Conservation (phyloP, 2,329 filamentous ascomycete genomes). For the Diaporthe ilicicola region DNA sequence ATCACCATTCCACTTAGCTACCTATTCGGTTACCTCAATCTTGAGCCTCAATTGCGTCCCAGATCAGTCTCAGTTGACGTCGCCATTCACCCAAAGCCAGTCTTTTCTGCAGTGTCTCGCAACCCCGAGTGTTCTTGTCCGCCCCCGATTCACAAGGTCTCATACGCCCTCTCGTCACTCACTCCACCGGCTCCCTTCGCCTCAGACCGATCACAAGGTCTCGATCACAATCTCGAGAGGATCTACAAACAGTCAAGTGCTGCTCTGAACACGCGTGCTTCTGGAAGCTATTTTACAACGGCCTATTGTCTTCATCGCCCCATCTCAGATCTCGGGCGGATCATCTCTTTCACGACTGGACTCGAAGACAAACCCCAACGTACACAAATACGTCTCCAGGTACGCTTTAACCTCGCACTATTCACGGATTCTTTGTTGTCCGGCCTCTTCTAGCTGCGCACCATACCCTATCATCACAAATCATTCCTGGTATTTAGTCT, state of each 20-base stretch:
- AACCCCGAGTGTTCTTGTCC: background rate
- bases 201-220: conserved; percentile 28
- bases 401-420: conserved; percentile 11
- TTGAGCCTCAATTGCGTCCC: conserved; percentile 8
- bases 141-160: conserved; percentile 25
- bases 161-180: conserved; percentile 36
- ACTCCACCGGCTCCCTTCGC: conserved; percentile 32
- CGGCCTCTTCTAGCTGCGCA: background rate
- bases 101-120: conserved; percentile 14
- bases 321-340: background rate
- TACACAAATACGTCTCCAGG: conserved; percentile 10
- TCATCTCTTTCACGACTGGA: background rate
- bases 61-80: conserved; percentile 7
- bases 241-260: background rate
- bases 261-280: background rate
- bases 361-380: background rate
- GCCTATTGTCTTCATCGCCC: background rate
- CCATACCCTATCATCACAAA: conserved; percentile 9
- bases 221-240: background rate
- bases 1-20: background rate
- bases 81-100: conserved; percentile 13
- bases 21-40: background rate
- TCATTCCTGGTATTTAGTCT: conserved; percentile 13
- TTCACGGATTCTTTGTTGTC: conserved; percentile 14
- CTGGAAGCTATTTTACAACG: conserved; percentile 14